Percentiles rank a stretch among this genome's conserved stretches.
These are phyloP conservation scores for Trametes cinnabarina DNA, from an alignment of 768 basidiomycete genomes.

Conservation along the genomic window DNA sequence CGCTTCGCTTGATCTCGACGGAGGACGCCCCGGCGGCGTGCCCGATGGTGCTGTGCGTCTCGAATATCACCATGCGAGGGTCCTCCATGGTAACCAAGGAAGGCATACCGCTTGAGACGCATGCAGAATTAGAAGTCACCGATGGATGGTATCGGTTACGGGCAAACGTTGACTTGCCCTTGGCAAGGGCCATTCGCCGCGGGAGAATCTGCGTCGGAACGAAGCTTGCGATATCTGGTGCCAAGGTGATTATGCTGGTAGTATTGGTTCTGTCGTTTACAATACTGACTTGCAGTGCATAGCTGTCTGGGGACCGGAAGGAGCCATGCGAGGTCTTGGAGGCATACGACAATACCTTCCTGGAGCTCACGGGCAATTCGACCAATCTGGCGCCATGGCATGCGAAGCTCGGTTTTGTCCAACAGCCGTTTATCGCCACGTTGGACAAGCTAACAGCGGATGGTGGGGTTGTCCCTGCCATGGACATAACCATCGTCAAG, in stretches of 20 bases:
- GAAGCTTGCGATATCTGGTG: constrained; percentile 80
- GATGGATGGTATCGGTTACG: constrained; percentile 96
- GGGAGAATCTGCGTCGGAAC: constrained; percentile 72
- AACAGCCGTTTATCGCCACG: constrained; percentile 65
- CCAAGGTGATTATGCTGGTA: constrained; percentile 54
- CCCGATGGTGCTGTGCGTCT: constrained; percentile 86
- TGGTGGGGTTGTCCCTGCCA: constrained; percentile 72
- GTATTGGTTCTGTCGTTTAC: not conserved
- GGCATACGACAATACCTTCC: constrained; percentile 63
- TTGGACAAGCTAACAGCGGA: constrained; percentile 76
- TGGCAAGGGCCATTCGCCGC: constrained; percentile 65
- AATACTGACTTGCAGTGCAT: not conserved
- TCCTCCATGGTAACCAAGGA: constrained; percentile 38
- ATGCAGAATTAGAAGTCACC: constrained; percentile 81
- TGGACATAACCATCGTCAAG: constrained; percentile 75
- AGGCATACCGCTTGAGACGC: constrained; percentile 35
- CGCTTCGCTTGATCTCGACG: constrained; percentile 76
- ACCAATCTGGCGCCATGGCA: constrained; percentile 88
- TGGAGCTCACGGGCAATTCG: constrained; percentile 80
- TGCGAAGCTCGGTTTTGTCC: constrained; percentile 77
- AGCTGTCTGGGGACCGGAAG: constrained; percentile 69
- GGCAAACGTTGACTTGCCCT: constrained; percentile 69
- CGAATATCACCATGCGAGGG: constrained; percentile 58
- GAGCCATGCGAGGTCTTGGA: constrained; percentile 84
- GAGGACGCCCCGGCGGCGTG: constrained; percentile 76